Conservation (phyloP, 176 grass and related monocot species). For the Alloteropsis semialata region DNA sequence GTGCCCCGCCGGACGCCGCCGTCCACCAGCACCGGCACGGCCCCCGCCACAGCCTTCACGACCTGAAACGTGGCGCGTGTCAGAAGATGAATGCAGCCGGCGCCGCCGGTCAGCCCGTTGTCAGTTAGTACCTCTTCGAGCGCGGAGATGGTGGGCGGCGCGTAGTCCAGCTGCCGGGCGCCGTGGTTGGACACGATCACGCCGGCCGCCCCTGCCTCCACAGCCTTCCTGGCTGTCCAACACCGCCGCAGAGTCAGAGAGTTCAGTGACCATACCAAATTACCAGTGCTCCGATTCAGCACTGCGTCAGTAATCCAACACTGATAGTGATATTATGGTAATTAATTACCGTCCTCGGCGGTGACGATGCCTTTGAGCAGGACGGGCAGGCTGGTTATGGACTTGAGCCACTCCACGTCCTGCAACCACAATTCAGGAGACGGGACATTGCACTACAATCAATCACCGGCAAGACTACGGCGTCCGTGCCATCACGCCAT, state of each 20-base stretch:
- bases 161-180: conserved; percentile 70
- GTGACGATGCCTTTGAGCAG: conserved; percentile 81
- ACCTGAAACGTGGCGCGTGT: conserved; percentile 41
- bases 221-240: conserved; percentile 59
- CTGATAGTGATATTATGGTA: not conserved
- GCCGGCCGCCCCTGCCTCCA: conserved; percentile 56
- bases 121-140: conserved; percentile 88
- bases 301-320: not conserved
- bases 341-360: conserved; percentile 63
- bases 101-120: not conserved
- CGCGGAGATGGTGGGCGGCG: conserved; percentile 68
- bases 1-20: conserved; percentile 82
- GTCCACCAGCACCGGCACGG: conserved; percentile 74
- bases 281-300: not conserved
- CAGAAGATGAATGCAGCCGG: not conserved
- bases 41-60: conserved; percentile 63
- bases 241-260: not conserved
- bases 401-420: conserved; percentile 81
- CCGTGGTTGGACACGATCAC: conserved; percentile 93
- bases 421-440: conserved; percentile 5
- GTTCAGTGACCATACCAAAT: not conserved
- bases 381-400: conserved; percentile 75
- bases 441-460: too few species aligned
- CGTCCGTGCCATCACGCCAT: not conserved
- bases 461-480: not conserved